Base-by-base conservation (phyloP, 495 filamentous ascomycete species). In the Penicillium paxilli region DNA sequence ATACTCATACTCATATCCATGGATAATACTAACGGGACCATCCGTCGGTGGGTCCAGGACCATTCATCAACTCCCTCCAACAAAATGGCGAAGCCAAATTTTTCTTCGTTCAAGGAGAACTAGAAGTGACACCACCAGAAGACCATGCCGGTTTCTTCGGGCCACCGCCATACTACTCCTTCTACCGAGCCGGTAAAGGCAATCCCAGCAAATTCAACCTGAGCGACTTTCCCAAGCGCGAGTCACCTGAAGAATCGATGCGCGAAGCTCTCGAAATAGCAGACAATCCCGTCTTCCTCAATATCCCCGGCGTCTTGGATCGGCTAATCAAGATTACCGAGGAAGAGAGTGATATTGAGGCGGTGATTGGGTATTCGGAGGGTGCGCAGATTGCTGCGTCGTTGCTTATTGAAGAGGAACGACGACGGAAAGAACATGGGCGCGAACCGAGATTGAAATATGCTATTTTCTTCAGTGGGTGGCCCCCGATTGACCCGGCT, bases 311-410 rank as follows among this genome's bases (percentile, higher is more conserved):
- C 2, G 55, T 60, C 10, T 25, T 65, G 47, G 58, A 59, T 23
- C 50, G 47, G 7, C 37, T 65, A n/a, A 49, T 65, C n/a, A 44
- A 46, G 11, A 53, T 62, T 19, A 30, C 69, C 14, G 68, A 71
- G 26, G 52, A 25, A 5, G 73, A 83, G 16, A 69, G 60, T 2
- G 62, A 64, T 0, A 67, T 69, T 12, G 59, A 62, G 8, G 68
- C 66, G 5, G 57, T 86, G 40, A 79, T 86, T 45, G 83, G 82
- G 0, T 87, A 83, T 50, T 86, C 83, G 0, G 83, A 87, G 53
- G 85, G 85, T 17, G 83, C 82, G 9, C 77, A 75, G 0, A 72
- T 86, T 6, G 85, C 82, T 0, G 77, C 78, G 4, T 80, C 80
- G 10, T 47, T 82, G n/a, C 55, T 82, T 26, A 59, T 81, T 0